A percentile compares a stretch with the other conserved stretches of the same genome.
Evolutionary conservation across 2,329 filamentous ascomycete genomes (phyloP).

Genomic region (Hypoxylon sp.): DNA sequence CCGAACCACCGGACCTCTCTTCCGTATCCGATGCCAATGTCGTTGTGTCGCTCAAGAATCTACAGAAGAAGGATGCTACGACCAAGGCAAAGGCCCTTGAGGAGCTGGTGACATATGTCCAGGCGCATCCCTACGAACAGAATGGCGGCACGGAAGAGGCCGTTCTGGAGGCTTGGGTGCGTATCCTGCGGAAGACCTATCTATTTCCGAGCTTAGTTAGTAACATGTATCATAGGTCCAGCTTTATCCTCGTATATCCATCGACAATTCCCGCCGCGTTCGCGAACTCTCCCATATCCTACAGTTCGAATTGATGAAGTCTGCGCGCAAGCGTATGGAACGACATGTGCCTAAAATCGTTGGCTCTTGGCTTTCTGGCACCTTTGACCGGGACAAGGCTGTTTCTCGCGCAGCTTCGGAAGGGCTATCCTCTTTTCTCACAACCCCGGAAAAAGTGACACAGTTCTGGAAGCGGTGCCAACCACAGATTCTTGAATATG

Average conservation of each 20-base stretch:
- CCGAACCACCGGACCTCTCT: constrained; percentile 85
- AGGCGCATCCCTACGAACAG: constrained; percentile 63
- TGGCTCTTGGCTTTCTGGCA: constrained; percentile 90
- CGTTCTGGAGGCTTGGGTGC: constrained; percentile 89
- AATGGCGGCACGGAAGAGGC: constrained; percentile 79
- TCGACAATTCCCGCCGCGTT: constrained; percentile 88
- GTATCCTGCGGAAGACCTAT: constrained; percentile 19
- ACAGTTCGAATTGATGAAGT: constrained; percentile 72
- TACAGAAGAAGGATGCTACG: constrained; percentile 91
- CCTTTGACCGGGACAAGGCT: constrained; percentile 84
- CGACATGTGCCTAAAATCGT: constrained; percentile 81
- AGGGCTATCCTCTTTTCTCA: constrained; percentile 80
- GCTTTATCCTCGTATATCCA: constrained; percentile 88
- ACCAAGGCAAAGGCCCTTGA: constrained; percentile 93
- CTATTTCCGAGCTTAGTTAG: constrained; percentile 15
- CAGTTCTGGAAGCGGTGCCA: constrained; percentile 87
- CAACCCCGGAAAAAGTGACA: constrained; percentile 80
- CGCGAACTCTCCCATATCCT: constrained; percentile 86
- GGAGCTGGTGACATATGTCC: constrained; percentile 77
- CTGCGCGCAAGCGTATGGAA: constrained; percentile 83
- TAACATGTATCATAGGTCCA: constrained; percentile 69
- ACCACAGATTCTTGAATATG: constrained; percentile 82
- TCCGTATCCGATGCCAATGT: constrained; percentile 82
- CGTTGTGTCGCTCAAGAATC: constrained; percentile 90
- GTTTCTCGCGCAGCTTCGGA: constrained; percentile 82